Conservation (phyloP, 2,329 filamentous ascomycete genomes). For the Calonectria multiphialidica region DNA sequence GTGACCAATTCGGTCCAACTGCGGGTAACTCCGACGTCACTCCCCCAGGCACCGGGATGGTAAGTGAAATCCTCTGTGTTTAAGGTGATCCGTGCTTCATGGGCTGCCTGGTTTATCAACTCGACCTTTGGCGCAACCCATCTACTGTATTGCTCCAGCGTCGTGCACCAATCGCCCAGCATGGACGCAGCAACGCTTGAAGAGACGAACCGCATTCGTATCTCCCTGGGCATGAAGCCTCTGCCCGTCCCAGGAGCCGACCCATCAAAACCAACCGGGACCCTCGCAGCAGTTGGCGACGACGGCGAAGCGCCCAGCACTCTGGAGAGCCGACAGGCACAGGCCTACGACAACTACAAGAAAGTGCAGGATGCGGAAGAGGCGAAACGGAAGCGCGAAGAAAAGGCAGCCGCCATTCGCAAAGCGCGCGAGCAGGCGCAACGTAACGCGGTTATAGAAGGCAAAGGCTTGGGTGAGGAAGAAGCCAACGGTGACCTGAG, state of each 20-base stretch:
- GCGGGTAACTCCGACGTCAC: conserved; percentile 19
- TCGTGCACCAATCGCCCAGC: conserved; percentile 34
- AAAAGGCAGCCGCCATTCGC: conserved; percentile 85
- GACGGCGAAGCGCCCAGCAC: conserved; percentile 81
- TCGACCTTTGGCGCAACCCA: conserved; percentile 11
- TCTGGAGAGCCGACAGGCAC: conserved; percentile 82
- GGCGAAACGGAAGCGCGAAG: conserved; percentile 82
- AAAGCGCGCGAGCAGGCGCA: conserved; percentile 88
- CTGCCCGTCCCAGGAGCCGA: conserved; percentile 82
- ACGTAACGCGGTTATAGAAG: conserved; percentile 80
- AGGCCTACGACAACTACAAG: conserved; percentile 79
- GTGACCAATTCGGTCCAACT: conserved; percentile 6
- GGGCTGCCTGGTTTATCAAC: conserved; percentile 14
- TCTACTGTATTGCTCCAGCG: background rate
- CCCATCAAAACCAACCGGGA: conserved; percentile 45
- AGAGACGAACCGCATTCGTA: conserved; percentile 92
- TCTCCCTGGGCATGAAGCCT: conserved; percentile 90
- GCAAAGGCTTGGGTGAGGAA: conserved; percentile 84
- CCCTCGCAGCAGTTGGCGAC: conserved; percentile 71
- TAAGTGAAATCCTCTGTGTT: conserved; percentile 6
- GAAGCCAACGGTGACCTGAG: conserved; percentile 76
- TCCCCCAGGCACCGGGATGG: background rate
- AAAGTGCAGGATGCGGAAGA: conserved; percentile 77
- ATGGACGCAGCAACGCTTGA: conserved; percentile 84
- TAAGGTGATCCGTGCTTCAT: conserved; percentile 35